Base-by-base conservation (phyloP, 495 filamentous ascomycete species). In the Penicillium paradoxum region DNA sequence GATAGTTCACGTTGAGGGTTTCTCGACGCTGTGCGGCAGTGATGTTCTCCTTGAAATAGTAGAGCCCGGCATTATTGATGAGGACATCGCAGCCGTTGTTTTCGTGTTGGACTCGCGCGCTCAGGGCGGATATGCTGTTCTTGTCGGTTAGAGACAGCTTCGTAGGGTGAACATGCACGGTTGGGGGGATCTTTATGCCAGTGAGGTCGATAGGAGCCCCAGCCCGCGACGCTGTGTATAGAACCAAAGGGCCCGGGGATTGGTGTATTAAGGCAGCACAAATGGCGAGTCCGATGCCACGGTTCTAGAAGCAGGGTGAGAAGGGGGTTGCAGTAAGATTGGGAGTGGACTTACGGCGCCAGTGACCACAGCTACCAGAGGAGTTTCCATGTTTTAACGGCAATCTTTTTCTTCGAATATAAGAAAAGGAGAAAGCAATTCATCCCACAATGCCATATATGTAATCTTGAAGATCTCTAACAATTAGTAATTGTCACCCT, bases 301-400 rank as follows among this genome's bases (percentile, higher is more conserved):
- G 45, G 19, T 48, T 48, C 45, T 48, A 15, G 6, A 17, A 37
- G 19, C 18, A 36, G 10, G 11, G 64, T 66, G 1, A 73, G 73
- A 0, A 5, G 32, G 1, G 6, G 24, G 4, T 13, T 27, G 14
- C 2, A 9, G 15, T 5, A 15, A 15, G 3, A 25, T 9, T 8
- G 22, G 9, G 22, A 43, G 29, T 32, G 29, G 8, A 15, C 40
- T 27, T 27, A 43, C 40, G n/a, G 40, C 14, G 6, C 40, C 40
- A 27, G 40, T 43, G 6, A 43, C 40, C 15, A 43, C 22, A 15
- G 22, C n/a, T 11, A 43, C 24, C 7, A 27, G n/a, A 43, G 40
- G 40, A 3, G 6, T 6, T 1, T 43, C 22, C 40, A 43, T 43
- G 6, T 13, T 27, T 40, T 2, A 2, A 18, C 17, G 9, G 36